These are phyloP conservation scores for Oryza officinalis DNA, from an alignment of 176 grass and related monocot genomes.

Conservation along the genomic window DNA sequence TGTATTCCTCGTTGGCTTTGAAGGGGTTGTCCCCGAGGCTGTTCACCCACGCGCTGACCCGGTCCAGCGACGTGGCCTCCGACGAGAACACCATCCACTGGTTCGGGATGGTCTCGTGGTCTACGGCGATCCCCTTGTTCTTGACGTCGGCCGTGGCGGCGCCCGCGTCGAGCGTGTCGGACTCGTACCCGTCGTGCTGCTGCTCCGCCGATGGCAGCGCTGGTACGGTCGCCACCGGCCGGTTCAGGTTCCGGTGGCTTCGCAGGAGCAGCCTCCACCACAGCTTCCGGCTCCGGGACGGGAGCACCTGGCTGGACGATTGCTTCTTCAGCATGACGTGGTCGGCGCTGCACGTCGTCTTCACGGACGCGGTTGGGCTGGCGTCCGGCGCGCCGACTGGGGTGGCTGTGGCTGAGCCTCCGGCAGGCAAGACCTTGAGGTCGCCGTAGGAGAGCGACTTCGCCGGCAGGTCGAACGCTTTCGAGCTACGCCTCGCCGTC, in stretches of 20 bases:
- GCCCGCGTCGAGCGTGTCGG: constrained; percentile 60
- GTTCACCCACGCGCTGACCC: constrained; percentile 90
- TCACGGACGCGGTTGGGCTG: constrained; percentile 63
- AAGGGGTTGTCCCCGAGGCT: constrained; percentile 53
- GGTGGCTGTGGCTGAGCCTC: neutral
- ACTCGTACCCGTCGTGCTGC: constrained; percentile 64
- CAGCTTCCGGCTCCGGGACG: constrained; percentile 75
- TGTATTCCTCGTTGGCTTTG: constrained; percentile 12
- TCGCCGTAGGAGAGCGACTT: constrained; percentile 69
- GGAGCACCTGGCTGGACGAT: constrained; percentile 84
- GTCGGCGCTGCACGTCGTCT: constrained; percentile 66
- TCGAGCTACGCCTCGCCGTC: constrained; percentile 52
- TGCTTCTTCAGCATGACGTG: constrained; percentile 71
- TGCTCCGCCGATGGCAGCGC: neutral
- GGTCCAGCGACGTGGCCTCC: constrained; percentile 56
- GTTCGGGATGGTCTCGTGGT: constrained; percentile 42
- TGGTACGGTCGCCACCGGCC: constrained; percentile 1
- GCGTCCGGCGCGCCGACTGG: constrained; percentile 30
- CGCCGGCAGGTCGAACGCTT: constrained; percentile 41
- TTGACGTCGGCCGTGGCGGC: constrained; percentile 31
- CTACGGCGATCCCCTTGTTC: constrained; percentile 36
- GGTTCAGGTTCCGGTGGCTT: constrained; percentile 79
- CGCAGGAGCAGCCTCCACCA: constrained; percentile 82
- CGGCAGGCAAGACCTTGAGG: constrained; percentile 28
- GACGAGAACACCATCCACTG: constrained; percentile 77